Evolutionary conservation across 225 moss, liverwort and hornwort genomes (phyloP), one percentile per base, ranked within the genome.

Genomic region (Marchantia polymorpha): DNA sequence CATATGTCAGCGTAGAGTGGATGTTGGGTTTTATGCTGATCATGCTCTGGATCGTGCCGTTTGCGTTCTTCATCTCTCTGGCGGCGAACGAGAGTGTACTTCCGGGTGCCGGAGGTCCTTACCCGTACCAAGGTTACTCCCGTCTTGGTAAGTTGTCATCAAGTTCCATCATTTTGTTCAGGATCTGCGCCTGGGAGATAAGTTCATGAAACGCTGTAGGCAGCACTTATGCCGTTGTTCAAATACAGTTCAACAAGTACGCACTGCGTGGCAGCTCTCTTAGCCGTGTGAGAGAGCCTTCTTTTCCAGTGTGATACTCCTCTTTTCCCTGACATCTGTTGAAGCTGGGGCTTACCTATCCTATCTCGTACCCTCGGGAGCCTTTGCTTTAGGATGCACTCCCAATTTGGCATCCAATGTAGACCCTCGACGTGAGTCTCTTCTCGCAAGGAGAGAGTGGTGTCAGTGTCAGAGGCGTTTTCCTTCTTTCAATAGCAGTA

Each of bases 11-110:
- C 69, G 81, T 94, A 73, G 94, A 94, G 81, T 99, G 94, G 94
- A 81, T 90, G 79, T 87, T 99, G 46, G 97, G 94, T 10, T 99
- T 99, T 79, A 91, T 93, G 93, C 86, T 99, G 80, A 85, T 93
- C 53, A 90, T 89, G 89, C 82, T 95, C 74, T 99, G 94, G 94
- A 76, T 99, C 0, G 95, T 95, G 70, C 97, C 97, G 1, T 95
- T 99, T 67, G 82, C 91, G 0, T 95, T 93, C 73, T 95, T 99
- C 81, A 91, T 99, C 72, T 99, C 97, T 23, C 81, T 99, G 27
- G 94, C 97, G 31, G 94, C 97, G 51, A 99, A 99, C 70, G 97
- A 99, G 82, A 94, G 93, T 73, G 95, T 99, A 78, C 87, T 99
- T 31, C 97, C 97, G 0, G 87, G 91, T 26, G 89, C 79, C 7